Evolutionary conservation across 352 stramenopile genomes (phyloP).

Genomic region (Phytophthora sojae): DNA sequence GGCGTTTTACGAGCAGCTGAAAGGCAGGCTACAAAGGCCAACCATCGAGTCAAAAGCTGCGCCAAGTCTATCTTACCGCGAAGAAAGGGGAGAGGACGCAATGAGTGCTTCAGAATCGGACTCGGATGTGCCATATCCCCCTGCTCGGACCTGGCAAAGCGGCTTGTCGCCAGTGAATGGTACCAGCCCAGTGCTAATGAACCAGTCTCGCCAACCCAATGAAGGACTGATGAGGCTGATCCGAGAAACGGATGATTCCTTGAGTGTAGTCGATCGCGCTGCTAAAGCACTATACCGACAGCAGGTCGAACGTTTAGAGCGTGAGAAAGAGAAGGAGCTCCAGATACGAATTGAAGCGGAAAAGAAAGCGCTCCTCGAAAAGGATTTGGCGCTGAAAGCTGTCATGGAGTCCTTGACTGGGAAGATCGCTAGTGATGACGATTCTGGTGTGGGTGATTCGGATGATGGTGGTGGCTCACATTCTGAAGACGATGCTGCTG

Average conservation of each 20-base stretch:
- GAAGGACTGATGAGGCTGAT: conserved; percentile 54
- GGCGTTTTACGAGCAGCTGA: conserved; percentile 29
- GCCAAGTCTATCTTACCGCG: neutral
- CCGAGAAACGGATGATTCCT: conserved; percentile 69
- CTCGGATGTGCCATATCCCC: neutral
- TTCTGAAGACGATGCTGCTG: conserved; percentile 1
- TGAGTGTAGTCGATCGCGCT: conserved; percentile 70
- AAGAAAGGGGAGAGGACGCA: neutral
- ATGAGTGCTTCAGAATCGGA: conserved; percentile 10
- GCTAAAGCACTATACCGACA: conserved; percentile 61
- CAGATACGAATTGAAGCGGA: conserved; percentile 31
- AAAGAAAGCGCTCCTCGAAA: conserved; percentile 26
- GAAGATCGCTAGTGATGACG: conserved; percentile 2
- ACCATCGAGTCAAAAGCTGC: neutral
- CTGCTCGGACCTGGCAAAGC: neutral
- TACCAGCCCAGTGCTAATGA: neutral
- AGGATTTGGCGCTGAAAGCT: conserved; percentile 34
- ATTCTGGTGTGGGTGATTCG: neutral
- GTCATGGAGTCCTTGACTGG: conserved; percentile 42
- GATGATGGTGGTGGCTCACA: conserved; percentile 10
- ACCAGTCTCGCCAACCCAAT: conserved; percentile 3
- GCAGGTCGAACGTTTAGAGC: conserved; percentile 38
- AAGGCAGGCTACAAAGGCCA: conserved; percentile 14
- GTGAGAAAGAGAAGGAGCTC: conserved; percentile 26
- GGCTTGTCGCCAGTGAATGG: neutral